Evolutionary conservation across 495 filamentous ascomycete genomes (phyloP), one percentile per base, ranked within the genome.

Genomic region (Penicillium robsamsonii): DNA sequence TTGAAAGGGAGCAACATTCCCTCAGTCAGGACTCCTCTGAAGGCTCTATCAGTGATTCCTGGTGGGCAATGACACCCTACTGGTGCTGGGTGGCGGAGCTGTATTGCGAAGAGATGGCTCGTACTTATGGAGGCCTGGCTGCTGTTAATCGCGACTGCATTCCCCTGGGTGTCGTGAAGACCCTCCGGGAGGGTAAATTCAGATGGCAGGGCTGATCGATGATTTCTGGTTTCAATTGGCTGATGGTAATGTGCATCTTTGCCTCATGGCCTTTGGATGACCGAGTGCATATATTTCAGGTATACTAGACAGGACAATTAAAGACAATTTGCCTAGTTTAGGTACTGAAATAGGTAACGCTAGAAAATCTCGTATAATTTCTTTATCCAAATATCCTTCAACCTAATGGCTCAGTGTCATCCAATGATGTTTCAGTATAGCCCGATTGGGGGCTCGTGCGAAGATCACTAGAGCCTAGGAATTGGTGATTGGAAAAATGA

Each of bases 81-180:
- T 83, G 81, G 82, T 74, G 71, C 50, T 88, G 84, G 86, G 72
- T 84, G 25, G 78, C 77, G 15, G 75, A 82, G 58, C 57, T 87
- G 54, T 87, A 86, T 59, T 77, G 81, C 7, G 73, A 71, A 1
- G 82, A 84, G 56, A 82, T 87, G 69, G 72, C 84, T 35, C 70
- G 75, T 37, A 74, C 70, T 17, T 88, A 87, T 66, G 86, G 86
- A 17, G 76, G 81, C 9, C 60, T 88, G 60, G 80, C 79, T n/a
- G 77, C 87, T 11, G 85, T 87, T 0, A 83, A 84, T 51, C 66
- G 75, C 24, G 84, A 81, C 31, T 72, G 82, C 48, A 70, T 88
- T 71, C 85, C 86, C 1, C 75, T 87, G 60, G 86, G 85, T 1
- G 84, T 89, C 59, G 75, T 88, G n/a, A 81, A 77, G 55, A 77